Conservation (phyloP, 495 filamentous ascomycete species). For the Chaetomium fimeti region DNA sequence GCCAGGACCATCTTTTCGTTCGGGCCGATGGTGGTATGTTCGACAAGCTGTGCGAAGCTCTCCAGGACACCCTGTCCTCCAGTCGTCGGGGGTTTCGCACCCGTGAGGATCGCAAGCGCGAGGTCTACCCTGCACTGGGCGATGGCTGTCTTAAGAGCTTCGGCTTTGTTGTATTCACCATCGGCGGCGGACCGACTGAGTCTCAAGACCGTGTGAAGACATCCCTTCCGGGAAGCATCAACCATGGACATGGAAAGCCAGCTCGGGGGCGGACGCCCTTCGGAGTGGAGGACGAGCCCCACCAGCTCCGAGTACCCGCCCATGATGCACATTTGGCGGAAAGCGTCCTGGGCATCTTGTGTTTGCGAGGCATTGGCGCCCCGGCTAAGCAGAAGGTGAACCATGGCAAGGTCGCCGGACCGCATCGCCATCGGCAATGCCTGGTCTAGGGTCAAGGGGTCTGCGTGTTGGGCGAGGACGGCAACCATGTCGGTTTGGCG, state of each 20-base stretch:
- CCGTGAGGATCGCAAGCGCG: slow-evolving; percentile 46
- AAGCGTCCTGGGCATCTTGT: slow-evolving; percentile 44
- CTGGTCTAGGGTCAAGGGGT: slow-evolving; percentile 40
- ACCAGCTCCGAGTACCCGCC: slow-evolving; percentile 43
- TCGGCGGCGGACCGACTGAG: slow-evolving; percentile 48
- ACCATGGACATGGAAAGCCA: slow-evolving; percentile 46
- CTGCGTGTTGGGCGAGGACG: slow-evolving; percentile 45
- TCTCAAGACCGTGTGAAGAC: slow-evolving; percentile 44
- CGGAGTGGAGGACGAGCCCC: slow-evolving; percentile 45
- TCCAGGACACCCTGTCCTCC: slow-evolving; percentile 40
- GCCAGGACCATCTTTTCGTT: slow-evolving; percentile 45
- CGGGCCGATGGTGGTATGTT: slow-evolving; percentile 41
- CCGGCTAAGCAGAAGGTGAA: slow-evolving; percentile 42
- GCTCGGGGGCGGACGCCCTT: slow-evolving; percentile 37
- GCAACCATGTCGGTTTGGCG: slow-evolving; percentile 50
- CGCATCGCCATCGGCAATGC: slow-evolving; percentile 44
- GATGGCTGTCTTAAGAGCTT: slow-evolving; percentile 46
- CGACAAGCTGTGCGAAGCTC: slow-evolving; percentile 42
- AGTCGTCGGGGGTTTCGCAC: slow-evolving; percentile 38
- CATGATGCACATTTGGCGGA: slow-evolving; percentile 43
- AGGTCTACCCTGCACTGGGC: slow-evolving; percentile 44
- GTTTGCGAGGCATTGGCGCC: slow-evolving; percentile 43
- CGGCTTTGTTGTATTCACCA: slow-evolving; percentile 44
- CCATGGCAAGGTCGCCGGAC: slow-evolving; percentile 37
- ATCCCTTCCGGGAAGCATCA: slow-evolving; percentile 45